Evolutionary conservation across 2,329 filamentous ascomycete genomes (phyloP).

Genomic region (Berkeleyomyces rouxiae): DNA sequence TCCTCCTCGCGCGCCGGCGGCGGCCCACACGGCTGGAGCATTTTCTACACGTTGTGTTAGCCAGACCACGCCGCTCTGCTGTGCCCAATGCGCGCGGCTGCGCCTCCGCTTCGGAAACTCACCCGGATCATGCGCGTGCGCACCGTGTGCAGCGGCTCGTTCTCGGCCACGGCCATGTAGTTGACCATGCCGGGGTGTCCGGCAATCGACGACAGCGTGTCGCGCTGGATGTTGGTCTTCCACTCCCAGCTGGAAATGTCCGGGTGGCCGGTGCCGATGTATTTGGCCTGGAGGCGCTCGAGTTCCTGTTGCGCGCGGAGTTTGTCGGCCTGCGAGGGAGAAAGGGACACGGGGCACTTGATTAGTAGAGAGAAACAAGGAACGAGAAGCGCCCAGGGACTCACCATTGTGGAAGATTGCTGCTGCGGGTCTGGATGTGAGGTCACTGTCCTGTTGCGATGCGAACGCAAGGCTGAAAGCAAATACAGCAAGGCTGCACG

Average conservation of each 20-base stretch:
- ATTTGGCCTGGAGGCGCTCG: conserved; percentile 88
- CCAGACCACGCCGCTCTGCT: no score
- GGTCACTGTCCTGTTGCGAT: neutral
- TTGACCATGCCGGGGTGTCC: conserved; percentile 78
- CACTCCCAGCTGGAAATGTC: conserved; percentile 97
- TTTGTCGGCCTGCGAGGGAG: conserved; percentile 61
- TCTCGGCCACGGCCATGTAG: conserved; percentile 80
- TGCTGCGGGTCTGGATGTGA: no score
- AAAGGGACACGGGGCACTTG: neutral
- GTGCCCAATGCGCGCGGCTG: no score
- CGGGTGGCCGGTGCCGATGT: conserved; percentile 86
- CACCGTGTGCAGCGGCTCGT: conserved; percentile 66
- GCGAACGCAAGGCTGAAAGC: neutral
- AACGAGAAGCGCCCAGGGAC: no score
- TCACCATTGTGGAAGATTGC: neutral
- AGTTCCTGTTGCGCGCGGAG: conserved; percentile 95
- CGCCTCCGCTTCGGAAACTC: conserved; percentile 16
- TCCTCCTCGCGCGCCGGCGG: conserved; percentile 40
- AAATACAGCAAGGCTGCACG: neutral
- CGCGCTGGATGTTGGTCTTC: conserved; percentile 87
- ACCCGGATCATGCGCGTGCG: conserved; percentile 65
- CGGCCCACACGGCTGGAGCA: conserved; percentile 45
- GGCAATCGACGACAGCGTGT: conserved; percentile 76
- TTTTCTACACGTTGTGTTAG: conserved; percentile 32
- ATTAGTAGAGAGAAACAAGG: neutral